These are phyloP conservation scores for Nemania sp. DNA, from an alignment of 2,329 filamentous ascomycete species.

Conservation along the genomic window DNA sequence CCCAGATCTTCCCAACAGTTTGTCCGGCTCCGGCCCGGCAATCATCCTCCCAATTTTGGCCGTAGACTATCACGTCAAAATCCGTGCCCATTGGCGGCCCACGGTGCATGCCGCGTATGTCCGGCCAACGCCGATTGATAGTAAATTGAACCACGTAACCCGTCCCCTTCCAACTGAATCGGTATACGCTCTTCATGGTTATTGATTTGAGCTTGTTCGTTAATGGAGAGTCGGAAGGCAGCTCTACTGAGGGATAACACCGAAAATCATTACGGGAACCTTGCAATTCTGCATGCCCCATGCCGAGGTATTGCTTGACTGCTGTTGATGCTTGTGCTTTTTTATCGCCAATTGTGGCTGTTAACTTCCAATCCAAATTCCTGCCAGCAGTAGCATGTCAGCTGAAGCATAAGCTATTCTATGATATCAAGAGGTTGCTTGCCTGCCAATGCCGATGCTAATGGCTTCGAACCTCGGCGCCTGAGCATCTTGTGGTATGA, in stretches of 20 bases:
- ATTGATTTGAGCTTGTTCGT: constrained; percentile 37
- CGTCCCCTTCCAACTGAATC: constrained; percentile 39
- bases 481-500: constrained; percentile 13
- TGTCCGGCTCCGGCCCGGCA: constrained; percentile 20
- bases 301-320: constrained; percentile 33
- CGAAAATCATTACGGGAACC: constrained; percentile 19
- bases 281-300: constrained; percentile 31
- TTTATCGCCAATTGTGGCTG: constrained; percentile 36
- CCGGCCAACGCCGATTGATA: constrained; percentile 42
- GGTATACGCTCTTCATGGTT: constrained; percentile 42
- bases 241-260: constrained; percentile 37
- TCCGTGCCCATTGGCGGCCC: constrained; percentile 27
- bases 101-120: constrained; percentile 28
- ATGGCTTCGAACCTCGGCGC: constrained; percentile 34
- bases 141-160: constrained; percentile 44
- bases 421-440: constrained; percentile 16
- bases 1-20: constrained; percentile 35
- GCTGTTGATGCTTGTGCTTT: constrained; percentile 29
- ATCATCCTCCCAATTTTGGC: constrained; percentile 39
- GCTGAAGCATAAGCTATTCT: background rate
- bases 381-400: constrained; percentile 33
- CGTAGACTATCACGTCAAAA: constrained; percentile 40
- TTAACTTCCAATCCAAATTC: constrained; percentile 46
- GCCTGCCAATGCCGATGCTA: constrained; percentile 43
- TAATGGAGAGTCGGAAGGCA: constrained; percentile 23